Evolutionary conservation across 305 asterid species (phyloP).

Genomic region (Stenogyne calaminthoides): DNA sequence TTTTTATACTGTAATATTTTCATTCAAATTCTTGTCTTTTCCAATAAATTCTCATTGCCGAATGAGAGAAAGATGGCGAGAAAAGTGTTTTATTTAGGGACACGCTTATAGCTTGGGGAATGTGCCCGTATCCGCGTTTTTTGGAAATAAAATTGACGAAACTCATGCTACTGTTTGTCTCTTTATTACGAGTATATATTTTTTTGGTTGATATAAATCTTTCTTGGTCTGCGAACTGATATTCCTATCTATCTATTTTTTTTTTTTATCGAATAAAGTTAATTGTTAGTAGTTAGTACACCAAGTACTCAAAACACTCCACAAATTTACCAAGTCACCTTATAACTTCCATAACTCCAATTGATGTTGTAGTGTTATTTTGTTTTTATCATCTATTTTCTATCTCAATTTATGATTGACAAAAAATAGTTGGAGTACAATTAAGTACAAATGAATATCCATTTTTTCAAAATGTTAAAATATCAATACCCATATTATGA

Average conservation of each 20-base stretch:
- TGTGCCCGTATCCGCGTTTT: slow-evolving; percentile 10
- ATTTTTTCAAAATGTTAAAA: too few species aligned
- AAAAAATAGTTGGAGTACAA: too few species aligned
- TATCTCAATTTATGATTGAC: background rate
- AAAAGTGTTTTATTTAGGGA: background rate
- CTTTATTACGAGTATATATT: background rate
- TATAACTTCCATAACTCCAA: too few species aligned
- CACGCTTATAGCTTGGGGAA: background rate
- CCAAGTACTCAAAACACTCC: too few species aligned
- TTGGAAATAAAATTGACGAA: background rate
- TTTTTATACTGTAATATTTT: background rate
- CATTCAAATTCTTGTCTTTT: background rate
- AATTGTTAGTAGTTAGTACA: too few species aligned
- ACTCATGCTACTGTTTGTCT: background rate
- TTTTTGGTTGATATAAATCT: background rate
- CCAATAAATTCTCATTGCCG: background rate
- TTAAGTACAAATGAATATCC: too few species aligned
- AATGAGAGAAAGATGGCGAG: background rate
- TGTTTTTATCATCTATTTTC: background rate
- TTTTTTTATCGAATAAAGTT: too few species aligned
- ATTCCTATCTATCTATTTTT: background rate
- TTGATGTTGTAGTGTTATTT: too few species aligned
- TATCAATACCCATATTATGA: too few species aligned
- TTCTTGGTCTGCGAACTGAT: slow-evolving; percentile 9
- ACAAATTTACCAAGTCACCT: too few species aligned